phyloP scores from a whole-genome alignment of 768 basidiomycete genomes.

The Lactifluus piperatus region DNA sequence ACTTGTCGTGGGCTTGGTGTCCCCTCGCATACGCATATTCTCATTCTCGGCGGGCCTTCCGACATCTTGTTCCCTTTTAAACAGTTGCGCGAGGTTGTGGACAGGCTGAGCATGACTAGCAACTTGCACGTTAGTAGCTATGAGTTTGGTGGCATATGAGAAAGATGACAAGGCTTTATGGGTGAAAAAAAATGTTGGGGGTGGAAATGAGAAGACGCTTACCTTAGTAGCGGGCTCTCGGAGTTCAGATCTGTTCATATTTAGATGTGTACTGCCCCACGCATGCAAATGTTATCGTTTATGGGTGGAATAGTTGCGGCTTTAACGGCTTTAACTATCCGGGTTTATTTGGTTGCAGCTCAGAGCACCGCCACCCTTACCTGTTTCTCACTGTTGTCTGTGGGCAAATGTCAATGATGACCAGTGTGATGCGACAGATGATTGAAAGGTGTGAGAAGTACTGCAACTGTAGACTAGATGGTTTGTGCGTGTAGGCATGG shows the following conservation, averaged over 20 bases:
- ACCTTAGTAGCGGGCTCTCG: slow-evolving; percentile 29
- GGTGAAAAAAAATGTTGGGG: slow-evolving; percentile 84
- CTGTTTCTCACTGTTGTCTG: not conserved
- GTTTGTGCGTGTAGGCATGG: not conserved
- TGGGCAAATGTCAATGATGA: not conserved
- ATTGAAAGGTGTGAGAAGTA: not conserved
- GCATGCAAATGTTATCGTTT: not conserved
- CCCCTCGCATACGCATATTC: slow-evolving; percentile 64
- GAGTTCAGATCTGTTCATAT: not conserved
- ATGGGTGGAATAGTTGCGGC: not conserved
- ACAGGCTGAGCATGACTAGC: slow-evolving; percentile 85
- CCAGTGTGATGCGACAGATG: not conserved
- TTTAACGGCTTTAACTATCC: not conserved
- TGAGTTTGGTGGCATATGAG: slow-evolving; percentile 98
- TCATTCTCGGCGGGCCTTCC: slow-evolving; percentile 91
- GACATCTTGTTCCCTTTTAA: slow-evolving; percentile 97
- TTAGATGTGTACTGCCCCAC: too few species aligned
- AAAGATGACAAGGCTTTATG: slow-evolving; percentile 97
- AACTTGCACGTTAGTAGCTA: slow-evolving; percentile 90
- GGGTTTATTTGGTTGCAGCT: not conserved
- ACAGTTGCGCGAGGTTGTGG: slow-evolving; percentile 91
- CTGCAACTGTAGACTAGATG: not conserved
- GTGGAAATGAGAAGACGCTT: slow-evolving; percentile 88
- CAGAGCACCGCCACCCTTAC: not conserved
- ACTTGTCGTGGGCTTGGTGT: slow-evolving; percentile 74